Evolutionary conservation across 352 stramenopile species (phyloP), one percentile per base, ranked within the genome.

Genomic region (Phytopythium boreale): DNA sequence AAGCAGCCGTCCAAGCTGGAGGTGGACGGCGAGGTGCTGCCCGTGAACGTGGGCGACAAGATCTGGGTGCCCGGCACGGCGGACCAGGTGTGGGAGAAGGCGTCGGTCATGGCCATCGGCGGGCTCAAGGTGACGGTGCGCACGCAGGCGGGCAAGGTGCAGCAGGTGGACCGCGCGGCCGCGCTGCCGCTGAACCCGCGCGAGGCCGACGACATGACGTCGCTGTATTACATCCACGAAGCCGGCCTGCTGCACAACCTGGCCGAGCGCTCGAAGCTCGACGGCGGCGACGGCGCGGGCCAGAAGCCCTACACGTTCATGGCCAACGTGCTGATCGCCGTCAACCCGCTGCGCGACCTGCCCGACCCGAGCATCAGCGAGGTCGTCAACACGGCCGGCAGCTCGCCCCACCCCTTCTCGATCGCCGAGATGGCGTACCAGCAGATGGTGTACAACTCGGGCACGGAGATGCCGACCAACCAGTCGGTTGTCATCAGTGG

Each of bases 231-330:
- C 73, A 96, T 98, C 67, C 91, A 98, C 82, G 92, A 98, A 62
- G 83, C 96, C 1, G 89, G 92, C 26, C 96, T 99, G 66, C 70
- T 98, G 47, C 96, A 98, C 73, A 98, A 98, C 75, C 71, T 99
- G 46, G 94, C 97, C 58, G 80, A 93, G 56, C 87, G 96, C 44
- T 95, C 95, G 69, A 89, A 88, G 67, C 78, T 97, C 61, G 82
- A 96, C 52, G 84, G 89, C 46, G 77, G 76, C n/a, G 82, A 91
- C 51, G 78, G 76, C 36, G 71, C 63, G 20, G 67, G 63, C 41
- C 84, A 95, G 66, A 89, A 89, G 62, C 90, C 92, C 31, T 97
- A 97, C 76, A 98, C 90, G 49, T 97, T 97, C 74, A 98, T 98
- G 92, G 87, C 89, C 63, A 97, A 96, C 60, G 89, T 98, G 64